Base-by-base conservation (phyloP, 192 early-diverging fungal genomes). In the Coemansia sp. region DNA sequence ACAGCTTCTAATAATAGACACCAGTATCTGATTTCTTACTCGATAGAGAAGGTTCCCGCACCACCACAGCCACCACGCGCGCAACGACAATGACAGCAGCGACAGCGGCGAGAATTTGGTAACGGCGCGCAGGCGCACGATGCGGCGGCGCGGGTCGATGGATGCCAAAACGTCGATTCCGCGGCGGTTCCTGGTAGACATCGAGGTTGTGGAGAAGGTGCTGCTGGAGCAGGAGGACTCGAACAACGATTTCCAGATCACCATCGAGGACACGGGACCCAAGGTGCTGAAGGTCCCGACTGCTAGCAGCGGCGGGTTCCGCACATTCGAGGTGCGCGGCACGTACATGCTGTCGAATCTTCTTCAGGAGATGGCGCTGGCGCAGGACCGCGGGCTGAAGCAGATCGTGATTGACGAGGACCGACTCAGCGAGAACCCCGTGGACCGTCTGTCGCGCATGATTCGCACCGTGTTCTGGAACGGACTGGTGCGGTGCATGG, bases 391-490 rank as follows among this genome's bases (percentile, higher is more conserved):
- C 75, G 93, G 92, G 4, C 86, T 94, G 47, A 91, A 88, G 68
- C 87, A 92, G 67, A 91, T 99, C 32, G 89, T 97, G 2, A 74
- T 99, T 21, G 90, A 94, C 76, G 94, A 97, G 77, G 89, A 89
- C 21, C 84, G 94, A 3, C 81, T 99, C 21, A 95, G 90, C 72
- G 96, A 98, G 78, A 97, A 98, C 71, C 98, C 98, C 0, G 89
- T 98, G 21, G 90, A 94, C 64, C 88, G 96, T 2, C 73, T 99
- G 49, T 86, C 88, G 43, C 86, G 98, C 19, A 91, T 97, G 87
- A 96, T 99, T 69, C 87, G 90, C 65, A 91, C 87, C 62, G 86
- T 92, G 36, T 99, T 99, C 71, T 99, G 98, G 98, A 94, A 98
- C 74, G 95, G 92, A 0, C 78, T 99, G n/a, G 96, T 95, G 15